These are phyloP conservation scores for Betula pendula DNA, from an alignment of 306 rosid species.

Conservation along the genomic window DNA sequence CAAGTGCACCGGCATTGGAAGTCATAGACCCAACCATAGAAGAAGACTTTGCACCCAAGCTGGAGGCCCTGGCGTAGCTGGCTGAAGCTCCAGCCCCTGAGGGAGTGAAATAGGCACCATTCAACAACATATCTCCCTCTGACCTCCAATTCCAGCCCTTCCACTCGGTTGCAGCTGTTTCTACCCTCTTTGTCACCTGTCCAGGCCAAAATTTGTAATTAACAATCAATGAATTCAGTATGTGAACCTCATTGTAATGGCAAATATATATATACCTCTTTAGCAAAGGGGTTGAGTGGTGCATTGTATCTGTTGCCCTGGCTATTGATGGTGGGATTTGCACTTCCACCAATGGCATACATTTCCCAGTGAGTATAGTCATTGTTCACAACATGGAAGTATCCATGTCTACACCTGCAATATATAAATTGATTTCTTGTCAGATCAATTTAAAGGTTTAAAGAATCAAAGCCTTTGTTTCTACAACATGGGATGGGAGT, in stretches of 20 bases:
- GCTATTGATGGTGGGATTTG: slow-evolving; percentile 90
- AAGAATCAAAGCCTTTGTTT: slow-evolving; percentile 12
- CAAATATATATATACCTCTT: slow-evolving; percentile 62
- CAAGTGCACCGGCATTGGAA: slow-evolving; percentile 71
- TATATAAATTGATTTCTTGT: slow-evolving; percentile 20
- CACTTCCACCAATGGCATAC: slow-evolving; percentile 99
- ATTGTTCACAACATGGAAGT: slow-evolving; percentile 98
- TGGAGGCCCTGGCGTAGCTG: slow-evolving; percentile 95
- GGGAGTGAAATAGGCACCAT: slow-evolving; percentile 93
- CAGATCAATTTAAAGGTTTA: slow-evolving; percentile 19
- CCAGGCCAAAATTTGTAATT: background rate
- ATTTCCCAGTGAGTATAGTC: slow-evolving; percentile 99
- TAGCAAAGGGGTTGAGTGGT: slow-evolving; percentile 78
- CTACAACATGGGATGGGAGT: no score
- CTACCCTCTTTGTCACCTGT: slow-evolving; percentile 95
- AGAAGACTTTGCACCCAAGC: slow-evolving; percentile 98
- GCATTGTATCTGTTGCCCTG: slow-evolving; percentile 98
- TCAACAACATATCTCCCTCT: slow-evolving; percentile 80
- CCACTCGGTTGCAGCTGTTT: slow-evolving; percentile 66
- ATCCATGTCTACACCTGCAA: slow-evolving; percentile 94
- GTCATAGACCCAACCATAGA: slow-evolving; percentile 91
- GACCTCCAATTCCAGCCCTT: slow-evolving; percentile 95
- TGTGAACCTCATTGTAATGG: slow-evolving; percentile 11
- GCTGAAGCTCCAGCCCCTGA: slow-evolving; percentile 98
- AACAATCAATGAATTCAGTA: slow-evolving; percentile 7